Evolutionary conservation across 108 stramenopile genomes (phyloP).

Genomic region (Bacterosira constricta): DNA sequence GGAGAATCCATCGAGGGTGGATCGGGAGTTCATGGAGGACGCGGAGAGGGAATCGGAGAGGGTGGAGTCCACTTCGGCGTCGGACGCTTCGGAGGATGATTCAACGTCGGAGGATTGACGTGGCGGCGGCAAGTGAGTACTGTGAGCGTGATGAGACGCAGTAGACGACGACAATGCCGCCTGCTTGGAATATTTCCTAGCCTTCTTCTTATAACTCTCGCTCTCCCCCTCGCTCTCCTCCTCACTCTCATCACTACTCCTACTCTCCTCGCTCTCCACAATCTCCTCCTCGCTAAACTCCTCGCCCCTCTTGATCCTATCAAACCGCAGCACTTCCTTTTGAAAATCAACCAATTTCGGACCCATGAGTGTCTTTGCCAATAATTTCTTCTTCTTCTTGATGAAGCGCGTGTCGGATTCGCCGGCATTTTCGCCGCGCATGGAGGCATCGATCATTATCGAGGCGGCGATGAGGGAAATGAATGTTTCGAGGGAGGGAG

Average conservation of each 20-base stretch:
- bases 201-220: constrained; percentile 1
- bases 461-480: constrained; percentile 45
- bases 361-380: constrained; percentile 28
- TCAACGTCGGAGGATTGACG: not conserved
- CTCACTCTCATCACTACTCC: not conserved
- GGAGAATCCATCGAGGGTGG: constrained; percentile 31
- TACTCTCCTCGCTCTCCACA: constrained; percentile 16
- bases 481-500: constrained; percentile 35
- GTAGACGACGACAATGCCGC: not conserved
- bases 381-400: constrained; percentile 45
- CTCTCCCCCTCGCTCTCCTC: not conserved
- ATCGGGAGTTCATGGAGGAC: constrained; percentile 16
- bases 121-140: not conserved
- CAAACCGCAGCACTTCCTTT: constrained; percentile 26
- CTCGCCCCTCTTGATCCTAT: constrained; percentile 13
- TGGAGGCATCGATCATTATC: constrained; percentile 48
- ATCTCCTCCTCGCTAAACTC: constrained; percentile 1
- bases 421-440: constrained; percentile 49
- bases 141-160: too few species aligned
- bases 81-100: not conserved
- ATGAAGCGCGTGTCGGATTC: constrained; percentile 46
- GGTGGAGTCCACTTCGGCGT: constrained; percentile 9
- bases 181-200: not conserved
- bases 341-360: constrained; percentile 24
- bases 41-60: constrained; percentile 21